Base-by-base conservation (phyloP, 2,329 filamentous ascomycete species). In the Cryoendolithus antarcticus region DNA sequence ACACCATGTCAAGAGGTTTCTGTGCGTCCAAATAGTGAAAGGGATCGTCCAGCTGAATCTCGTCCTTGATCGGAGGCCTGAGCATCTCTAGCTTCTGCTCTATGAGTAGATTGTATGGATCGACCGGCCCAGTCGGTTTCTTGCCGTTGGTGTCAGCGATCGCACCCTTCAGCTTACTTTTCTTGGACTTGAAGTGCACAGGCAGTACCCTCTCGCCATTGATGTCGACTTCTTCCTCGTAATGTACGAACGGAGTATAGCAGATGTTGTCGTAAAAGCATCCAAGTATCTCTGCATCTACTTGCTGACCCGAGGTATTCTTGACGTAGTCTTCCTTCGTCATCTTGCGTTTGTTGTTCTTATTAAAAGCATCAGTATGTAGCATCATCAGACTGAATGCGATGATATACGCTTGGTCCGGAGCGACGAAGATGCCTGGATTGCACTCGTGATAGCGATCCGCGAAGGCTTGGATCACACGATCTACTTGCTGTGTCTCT, bases 301-400 rank as follows among this genome's bases (percentile, higher is more conserved):
- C 83, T 9, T 84, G 84, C 57, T 96, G 88, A 3, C 84, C 86
- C 13, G 78, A 79, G 0, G 88, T 93, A 58, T 96, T 96, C 62
- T 93, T 95, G 50, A 96, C 72, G 61, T 98, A 98, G 55, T 96
- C 91, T 1, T 74, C 66, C 57, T 93, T 93, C 56, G 93, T 86
- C 91, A 98, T 98, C 63, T 98, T 98, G 60, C 91, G 76, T 65
- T 96, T 96, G 66, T 96, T 96, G 67, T 96, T 98, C 63, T 93
- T 94, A 69, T 98, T 98, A 75, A 96, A 96, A n/a, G 93, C 85
- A 57, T 98, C 91, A 0, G 91, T 96, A 53, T 98, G 91, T 28
- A 98, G 69, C 50, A 98, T 95, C 43, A 98, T 74, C 41, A 98
- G 77, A 2, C 89, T 96, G 57, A 98, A 98, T 10, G 89, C 86